These are phyloP conservation scores for Cardamine resedifolia DNA, from an alignment of 345 rosid genomes.

Conservation along the genomic window DNA sequence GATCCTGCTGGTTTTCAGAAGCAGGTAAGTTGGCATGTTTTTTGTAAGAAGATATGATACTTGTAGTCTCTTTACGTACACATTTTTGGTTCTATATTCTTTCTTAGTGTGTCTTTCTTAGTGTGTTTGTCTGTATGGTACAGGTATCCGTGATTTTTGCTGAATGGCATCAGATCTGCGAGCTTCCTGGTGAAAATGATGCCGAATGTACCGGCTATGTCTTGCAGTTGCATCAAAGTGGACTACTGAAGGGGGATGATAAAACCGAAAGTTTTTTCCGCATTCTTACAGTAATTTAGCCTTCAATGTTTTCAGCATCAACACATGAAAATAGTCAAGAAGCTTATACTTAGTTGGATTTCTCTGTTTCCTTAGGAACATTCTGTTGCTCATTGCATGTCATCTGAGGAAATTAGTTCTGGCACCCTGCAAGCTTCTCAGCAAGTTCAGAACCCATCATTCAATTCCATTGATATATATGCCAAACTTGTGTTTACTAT, in stretches of 20 bases:
- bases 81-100: not conserved
- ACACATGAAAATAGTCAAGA: not conserved
- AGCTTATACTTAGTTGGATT: not conserved
- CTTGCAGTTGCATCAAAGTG: slow-evolving; percentile 65
- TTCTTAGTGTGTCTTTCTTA: slow-evolving; percentile 4
- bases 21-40: not conserved
- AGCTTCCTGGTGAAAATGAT: slow-evolving; percentile 32
- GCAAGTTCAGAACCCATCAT: not conserved
- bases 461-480: not conserved
- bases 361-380: not conserved
- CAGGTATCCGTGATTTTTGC: not conserved
- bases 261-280: slow-evolving; percentile 70
- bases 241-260: slow-evolving; percentile 72
- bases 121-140: slow-evolving; percentile 11
- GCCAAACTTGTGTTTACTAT: not conserved
- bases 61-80: not conserved
- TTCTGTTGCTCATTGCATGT: not conserved
- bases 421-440: not conserved
- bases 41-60: not conserved
- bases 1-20: not conserved
- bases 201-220: slow-evolving; percentile 49
- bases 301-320: not conserved
- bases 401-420: not conserved
- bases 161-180: not conserved
- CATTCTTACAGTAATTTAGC: slow-evolving; percentile 2